A percentile compares a stretch with the other conserved stretches of the same genome.
Conservation (phyloP, 345 rosid genomes). For the Chamaenerion angustifolium region DNA sequence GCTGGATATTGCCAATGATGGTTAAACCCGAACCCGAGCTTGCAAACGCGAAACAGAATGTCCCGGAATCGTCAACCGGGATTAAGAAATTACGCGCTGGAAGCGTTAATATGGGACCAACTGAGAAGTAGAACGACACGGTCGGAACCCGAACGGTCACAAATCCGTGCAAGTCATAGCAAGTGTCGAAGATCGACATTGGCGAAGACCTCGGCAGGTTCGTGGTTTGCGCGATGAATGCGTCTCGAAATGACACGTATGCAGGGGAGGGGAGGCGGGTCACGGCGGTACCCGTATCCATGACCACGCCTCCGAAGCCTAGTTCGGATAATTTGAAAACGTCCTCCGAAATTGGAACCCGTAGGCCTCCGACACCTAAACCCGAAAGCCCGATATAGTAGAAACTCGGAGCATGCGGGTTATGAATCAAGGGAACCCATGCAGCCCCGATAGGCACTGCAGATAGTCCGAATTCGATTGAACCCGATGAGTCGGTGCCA, state of each 20-base stretch:
- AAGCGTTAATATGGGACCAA: conserved; percentile 64
- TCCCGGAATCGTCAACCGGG: conserved; percentile 74
- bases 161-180: conserved; percentile 59
- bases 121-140: conserved; percentile 69
- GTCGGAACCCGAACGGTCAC: conserved; percentile 83
- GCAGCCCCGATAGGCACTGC: conserved; percentile 80
- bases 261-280: conserved; percentile 64
- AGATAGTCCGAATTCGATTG: conserved; percentile 63
- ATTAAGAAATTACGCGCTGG: conserved; percentile 83
- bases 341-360: conserved; percentile 44
- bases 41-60: conserved; percentile 87
- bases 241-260: conserved; percentile 57
- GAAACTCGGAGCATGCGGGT: conserved; percentile 67
- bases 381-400: conserved; percentile 79
- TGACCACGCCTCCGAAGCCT: conserved; percentile 81
- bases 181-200: conserved; percentile 85
- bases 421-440: conserved; percentile 77
- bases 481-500: conserved; percentile 53
- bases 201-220: conserved; percentile 72
- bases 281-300: conserved; percentile 98
- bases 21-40: conserved; percentile 63
- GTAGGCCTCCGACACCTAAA: conserved; percentile 64
- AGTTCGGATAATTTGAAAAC: conserved; percentile 31
- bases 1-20: conserved; percentile 91
- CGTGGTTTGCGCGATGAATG: conserved; percentile 42